These are phyloP conservation scores for Dothistroma pini DNA, from an alignment of 2,329 filamentous ascomycete species.

Conservation along the genomic window DNA sequence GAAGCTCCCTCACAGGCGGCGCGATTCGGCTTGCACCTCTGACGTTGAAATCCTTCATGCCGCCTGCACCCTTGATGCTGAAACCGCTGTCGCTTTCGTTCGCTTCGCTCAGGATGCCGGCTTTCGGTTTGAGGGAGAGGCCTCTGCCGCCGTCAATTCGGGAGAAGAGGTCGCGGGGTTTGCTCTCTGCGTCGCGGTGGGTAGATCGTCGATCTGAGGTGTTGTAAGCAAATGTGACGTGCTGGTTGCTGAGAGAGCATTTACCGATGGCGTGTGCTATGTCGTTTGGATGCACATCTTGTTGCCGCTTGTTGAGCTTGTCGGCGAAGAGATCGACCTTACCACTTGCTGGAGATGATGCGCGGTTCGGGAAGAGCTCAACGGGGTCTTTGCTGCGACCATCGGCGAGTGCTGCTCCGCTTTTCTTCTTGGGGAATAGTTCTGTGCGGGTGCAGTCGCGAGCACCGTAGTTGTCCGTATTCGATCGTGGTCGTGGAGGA, in stretches of 20 bases:
- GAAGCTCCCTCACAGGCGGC: constrained; percentile 14
- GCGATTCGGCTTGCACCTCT: constrained; percentile 27
- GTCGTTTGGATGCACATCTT: constrained; percentile 33
- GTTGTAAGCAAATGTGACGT: constrained; percentile 19
- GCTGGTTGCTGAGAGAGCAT: constrained; percentile 25
- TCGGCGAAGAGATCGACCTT: constrained; percentile 38
- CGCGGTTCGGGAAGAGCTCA: constrained; percentile 29
- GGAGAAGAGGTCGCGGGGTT: constrained; percentile 20
- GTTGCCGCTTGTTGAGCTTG: constrained; percentile 42
- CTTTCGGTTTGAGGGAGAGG: constrained; percentile 12
- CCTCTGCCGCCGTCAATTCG: constrained; percentile 19
- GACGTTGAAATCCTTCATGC: constrained; percentile 29
- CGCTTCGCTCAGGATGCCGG: constrained; percentile 14
- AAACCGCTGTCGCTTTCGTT: constrained; percentile 27
- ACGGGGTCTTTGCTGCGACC: constrained; percentile 9
- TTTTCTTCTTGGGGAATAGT: constrained; percentile 36
- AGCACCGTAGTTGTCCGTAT: constrained; percentile 23
- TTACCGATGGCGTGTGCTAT: constrained; percentile 26
- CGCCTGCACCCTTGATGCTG: constrained; percentile 34
- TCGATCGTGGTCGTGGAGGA: constrained; percentile 28
- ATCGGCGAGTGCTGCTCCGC: constrained; percentile 11
- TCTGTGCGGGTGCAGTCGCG: constrained; percentile 37
- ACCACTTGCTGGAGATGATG: constrained; percentile 12
- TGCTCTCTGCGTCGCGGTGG: constrained; percentile 5
- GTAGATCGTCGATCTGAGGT: constrained; percentile 16